Base-by-base conservation (phyloP, 345 rosid genomes). In the Lepidium didymum region DNA sequence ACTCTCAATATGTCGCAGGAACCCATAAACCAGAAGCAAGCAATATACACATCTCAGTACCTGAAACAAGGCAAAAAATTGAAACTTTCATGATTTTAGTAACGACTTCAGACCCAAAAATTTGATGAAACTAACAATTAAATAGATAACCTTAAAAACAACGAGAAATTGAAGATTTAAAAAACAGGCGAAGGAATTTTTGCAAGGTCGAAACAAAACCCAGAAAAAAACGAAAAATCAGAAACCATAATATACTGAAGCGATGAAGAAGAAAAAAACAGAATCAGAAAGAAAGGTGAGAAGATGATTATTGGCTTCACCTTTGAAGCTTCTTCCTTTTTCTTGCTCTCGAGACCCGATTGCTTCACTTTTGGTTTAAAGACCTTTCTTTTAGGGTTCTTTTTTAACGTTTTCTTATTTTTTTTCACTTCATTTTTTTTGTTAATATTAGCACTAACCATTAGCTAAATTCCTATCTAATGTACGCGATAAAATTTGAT, bases 1-100 rank as follows among this genome's bases (percentile, higher is more conserved):
- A 83, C 70, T 27, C 67, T 82, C 72, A 90, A 78, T 19, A 69
- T 33, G 72, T 85, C 76, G 70, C 83, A 78, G 63, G 78, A 51
- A 66, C 78, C 84, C 94, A 90, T 92, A 78, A 74, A 77, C 75
- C 62, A 53, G 53, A 51, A 72, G 74, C 50, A 38, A 56, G 21
- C 70, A 42, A 69, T 35, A 61, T 35, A 74, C 72, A 70, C 75
- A 62, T 77, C 37, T 68, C 56, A 46, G 45, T 52, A 75, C 75
- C 82, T 70, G 73, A 59, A 55, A 52, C 27, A 60, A 60, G 19
- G 16, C 55, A 29, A 21, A 49, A 42, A 1, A 11, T 41, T 10
- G 15, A 11, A 59, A n/a, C 13, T 34, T 40, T 25, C 5, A 64
- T n/a, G 55, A 29, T 15, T 27, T 10, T 10, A 38, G 2, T 14